A percentile compares a stretch with the other conserved stretches of the same genome.
These are phyloP conservation scores for Yamadazyma aaseri DNA, from an alignment of 1,139 yeast genomes.

Conservation along the genomic window DNA sequence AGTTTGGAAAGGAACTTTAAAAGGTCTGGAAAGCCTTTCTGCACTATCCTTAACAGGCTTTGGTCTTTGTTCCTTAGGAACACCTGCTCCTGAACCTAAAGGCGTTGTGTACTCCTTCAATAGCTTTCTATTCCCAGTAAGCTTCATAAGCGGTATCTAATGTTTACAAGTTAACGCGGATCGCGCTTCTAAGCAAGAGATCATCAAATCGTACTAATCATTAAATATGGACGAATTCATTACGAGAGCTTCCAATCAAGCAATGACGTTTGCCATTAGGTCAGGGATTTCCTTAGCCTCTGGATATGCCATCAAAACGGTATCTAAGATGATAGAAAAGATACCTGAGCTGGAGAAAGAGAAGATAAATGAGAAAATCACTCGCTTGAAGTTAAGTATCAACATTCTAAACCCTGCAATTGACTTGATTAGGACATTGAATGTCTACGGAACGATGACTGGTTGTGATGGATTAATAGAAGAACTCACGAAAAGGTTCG, in stretches of 20 bases:
- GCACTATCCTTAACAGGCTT: conserved; percentile 37
- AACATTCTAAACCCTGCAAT: conserved; percentile 67
- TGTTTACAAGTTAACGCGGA: conserved; percentile 2
- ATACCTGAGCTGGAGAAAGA: conserved; percentile 59
- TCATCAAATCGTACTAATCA: background rate
- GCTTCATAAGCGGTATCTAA: conserved; percentile 5
- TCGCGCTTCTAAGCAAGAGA: background rate
- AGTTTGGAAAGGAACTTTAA: conserved; percentile 41
- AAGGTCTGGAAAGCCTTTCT: conserved; percentile 38
- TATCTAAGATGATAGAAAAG: conserved; percentile 55
- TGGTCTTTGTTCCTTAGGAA: conserved; percentile 42
- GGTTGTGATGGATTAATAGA: conserved; percentile 57
- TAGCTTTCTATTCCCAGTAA: conserved; percentile 23
- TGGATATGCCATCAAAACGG: conserved; percentile 69
- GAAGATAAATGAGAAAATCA: conserved; percentile 40
- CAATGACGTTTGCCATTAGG: conserved; percentile 75
- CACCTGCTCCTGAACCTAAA: conserved; percentile 46
- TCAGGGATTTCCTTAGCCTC: conserved; percentile 79
- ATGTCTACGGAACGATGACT: conserved; percentile 65
- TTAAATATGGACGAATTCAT: conserved; percentile 46
- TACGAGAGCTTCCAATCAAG: conserved; percentile 70
- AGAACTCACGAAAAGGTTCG: conserved; percentile 59
- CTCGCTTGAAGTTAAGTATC: conserved; percentile 57
- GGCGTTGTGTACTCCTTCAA: conserved; percentile 44
- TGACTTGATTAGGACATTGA: conserved; percentile 64